Conservation (phyloP, 768 basidiomycete genomes). For the Ramaria rubella region DNA sequence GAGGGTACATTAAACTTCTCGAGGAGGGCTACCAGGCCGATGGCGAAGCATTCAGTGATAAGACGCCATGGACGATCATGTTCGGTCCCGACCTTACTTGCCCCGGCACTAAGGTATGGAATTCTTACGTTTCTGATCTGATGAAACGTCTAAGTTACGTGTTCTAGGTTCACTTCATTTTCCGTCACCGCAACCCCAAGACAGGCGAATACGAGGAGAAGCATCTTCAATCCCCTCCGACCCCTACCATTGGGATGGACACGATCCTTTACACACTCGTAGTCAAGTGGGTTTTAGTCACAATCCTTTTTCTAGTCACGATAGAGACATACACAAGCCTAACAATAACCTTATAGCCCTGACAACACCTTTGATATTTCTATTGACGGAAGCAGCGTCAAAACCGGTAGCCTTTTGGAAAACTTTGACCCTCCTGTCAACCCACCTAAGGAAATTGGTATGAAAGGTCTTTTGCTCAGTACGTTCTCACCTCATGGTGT, state of each 20-base stretch:
- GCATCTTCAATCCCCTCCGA: conserved; percentile 77
- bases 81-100: conserved; percentile 95
- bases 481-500: not conserved
- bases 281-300: conserved; percentile 57
- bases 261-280: conserved; percentile 94
- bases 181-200: conserved; percentile 93
- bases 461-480: not conserved
- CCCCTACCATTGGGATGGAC: conserved; percentile 80
- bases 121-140: not conserved
- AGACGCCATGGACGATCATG: conserved; percentile 94
- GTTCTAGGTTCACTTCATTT: conserved; percentile 90
- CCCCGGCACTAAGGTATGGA: conserved; percentile 79
- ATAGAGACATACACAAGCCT: too few relatives aligned
- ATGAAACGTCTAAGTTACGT: not conserved
- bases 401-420: conserved; percentile 79
- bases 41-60: conserved; percentile 89
- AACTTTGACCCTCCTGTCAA: conserved; percentile 93
- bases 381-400: conserved; percentile 80
- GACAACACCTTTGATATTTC: conserved; percentile 91
- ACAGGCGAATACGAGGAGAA: conserved; percentile 96
- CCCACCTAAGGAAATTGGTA: conserved; percentile 76
- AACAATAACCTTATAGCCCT: conserved; percentile 43
- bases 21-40: conserved; percentile 91
- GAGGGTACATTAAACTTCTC: conserved; percentile 96
- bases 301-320: too few relatives aligned